A percentile compares a stretch with the other conserved stretches of the same genome.
Conservation (phyloP, 139 green algal species). For the Coccomyxa sp. region DNA sequence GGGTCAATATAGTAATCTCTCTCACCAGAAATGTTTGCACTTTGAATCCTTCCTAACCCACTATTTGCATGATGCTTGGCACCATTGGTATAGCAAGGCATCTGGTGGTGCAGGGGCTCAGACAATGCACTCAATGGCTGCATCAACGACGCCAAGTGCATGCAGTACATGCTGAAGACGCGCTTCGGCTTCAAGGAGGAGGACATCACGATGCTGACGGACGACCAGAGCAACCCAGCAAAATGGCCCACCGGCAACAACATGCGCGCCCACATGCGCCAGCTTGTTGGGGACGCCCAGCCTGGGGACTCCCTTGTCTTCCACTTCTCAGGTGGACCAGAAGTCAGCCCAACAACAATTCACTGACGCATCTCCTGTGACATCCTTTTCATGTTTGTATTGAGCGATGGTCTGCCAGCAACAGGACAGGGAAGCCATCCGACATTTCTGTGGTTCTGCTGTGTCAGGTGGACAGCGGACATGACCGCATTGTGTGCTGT, state of each 20-base stretch:
- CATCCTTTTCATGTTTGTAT: no score
- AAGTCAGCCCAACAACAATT: background rate
- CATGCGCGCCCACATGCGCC: constrained; percentile 18
- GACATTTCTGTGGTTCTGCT: no score
- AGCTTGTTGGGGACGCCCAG: constrained; percentile 25
- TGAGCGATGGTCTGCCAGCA: no score
- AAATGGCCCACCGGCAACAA: constrained; percentile 31
- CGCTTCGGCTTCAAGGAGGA: constrained; percentile 18
- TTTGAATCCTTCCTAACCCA: no score
- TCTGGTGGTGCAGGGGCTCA: constrained; percentile 23
- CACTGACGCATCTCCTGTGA: background rate
- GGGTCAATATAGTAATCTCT: no score
- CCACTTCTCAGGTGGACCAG: constrained; percentile 56
- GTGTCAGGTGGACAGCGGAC: no score
- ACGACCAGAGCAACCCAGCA: constrained; percentile 19
- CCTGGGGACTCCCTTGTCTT: constrained; percentile 77
- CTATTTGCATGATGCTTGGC: background rate
- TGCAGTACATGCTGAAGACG: constrained; percentile 23
- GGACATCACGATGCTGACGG: constrained; percentile 19
- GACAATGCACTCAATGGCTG: constrained; percentile 33
- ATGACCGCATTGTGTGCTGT: background rate
- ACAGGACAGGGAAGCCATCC: no score
- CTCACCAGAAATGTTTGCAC: no score
- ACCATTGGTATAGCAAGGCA: background rate
- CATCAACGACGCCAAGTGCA: constrained; percentile 50